phyloP scores from a whole-genome alignment of 2,329 filamentous ascomycete species.

The Ophiostoma australiae region DNA sequence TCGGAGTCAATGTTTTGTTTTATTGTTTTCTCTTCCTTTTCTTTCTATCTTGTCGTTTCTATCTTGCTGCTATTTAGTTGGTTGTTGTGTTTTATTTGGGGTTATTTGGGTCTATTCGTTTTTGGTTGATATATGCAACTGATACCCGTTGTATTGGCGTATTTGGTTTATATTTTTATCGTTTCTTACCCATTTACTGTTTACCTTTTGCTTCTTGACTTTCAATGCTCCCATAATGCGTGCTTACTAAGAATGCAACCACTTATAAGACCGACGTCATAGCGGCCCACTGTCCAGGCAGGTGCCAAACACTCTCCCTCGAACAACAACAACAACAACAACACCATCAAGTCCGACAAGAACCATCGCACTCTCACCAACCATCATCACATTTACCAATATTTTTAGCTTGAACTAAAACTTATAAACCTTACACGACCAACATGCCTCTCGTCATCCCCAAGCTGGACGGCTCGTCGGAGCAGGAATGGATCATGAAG shows the following conservation, averaged over 20 bases:
- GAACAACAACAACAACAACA: neutral
- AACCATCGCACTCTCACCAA: neutral
- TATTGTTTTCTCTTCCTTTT: neutral
- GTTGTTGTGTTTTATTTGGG: neutral
- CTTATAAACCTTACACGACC: neutral
- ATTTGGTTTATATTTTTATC: neutral
- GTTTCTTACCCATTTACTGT: neutral
- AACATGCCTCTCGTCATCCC: constrained; percentile 63
- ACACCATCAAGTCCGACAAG: neutral
- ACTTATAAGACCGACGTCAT: constrained; percentile 10
- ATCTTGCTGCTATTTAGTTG: neutral
- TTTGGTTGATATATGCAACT: constrained; percentile 6
- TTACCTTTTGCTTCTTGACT: neutral
- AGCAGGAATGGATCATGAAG: constrained; percentile 57
- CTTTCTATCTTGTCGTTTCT: neutral
- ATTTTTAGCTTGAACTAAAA: neutral
- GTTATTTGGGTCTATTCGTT: neutral
- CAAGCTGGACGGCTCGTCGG: constrained; percentile 42
- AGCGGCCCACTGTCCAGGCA: constrained; percentile 12
- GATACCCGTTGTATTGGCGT: neutral
- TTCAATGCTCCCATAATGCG: neutral
- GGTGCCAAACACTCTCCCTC: neutral
- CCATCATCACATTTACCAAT: neutral
- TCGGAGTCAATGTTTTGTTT: neutral
- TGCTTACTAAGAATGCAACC: constrained; percentile 12